Evolutionary conservation across 2,329 filamentous ascomycete genomes (phyloP).

Genomic region (Exophiala dermatitidis): DNA sequence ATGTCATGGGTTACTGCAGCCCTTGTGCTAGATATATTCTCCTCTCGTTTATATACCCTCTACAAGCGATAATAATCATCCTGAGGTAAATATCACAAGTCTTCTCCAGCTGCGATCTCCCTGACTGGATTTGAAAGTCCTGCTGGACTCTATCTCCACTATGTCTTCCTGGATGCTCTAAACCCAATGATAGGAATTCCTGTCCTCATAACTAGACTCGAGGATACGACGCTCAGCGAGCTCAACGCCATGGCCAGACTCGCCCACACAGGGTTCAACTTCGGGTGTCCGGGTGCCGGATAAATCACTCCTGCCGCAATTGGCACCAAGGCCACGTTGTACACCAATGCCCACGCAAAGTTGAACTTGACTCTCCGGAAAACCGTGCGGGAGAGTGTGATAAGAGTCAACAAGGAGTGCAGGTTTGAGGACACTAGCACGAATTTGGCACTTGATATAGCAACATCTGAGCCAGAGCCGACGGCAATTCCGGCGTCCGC

Average conservation of each 20-base stretch:
- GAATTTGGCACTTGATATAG: conserved; percentile 73
- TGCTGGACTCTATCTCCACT: no score
- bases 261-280: conserved; percentile 60
- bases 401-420: conserved; percentile 61
- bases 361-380: conserved; percentile 76
- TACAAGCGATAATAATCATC: no score
- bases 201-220: conserved; percentile 63
- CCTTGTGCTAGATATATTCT: no score
- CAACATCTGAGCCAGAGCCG: conserved; percentile 73
- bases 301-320: conserved; percentile 76
- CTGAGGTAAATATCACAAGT: no score
- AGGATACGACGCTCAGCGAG: conserved; percentile 79
- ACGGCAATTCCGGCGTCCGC: conserved; percentile 80
- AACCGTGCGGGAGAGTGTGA: conserved; percentile 63
- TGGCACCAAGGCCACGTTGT: conserved; percentile 71
- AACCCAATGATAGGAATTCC: no score
- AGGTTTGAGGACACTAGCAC: conserved; percentile 69
- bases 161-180: no score
- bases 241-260: conserved; percentile 87
- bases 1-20: no score
- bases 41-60: no score
- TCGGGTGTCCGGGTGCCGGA: conserved; percentile 40
- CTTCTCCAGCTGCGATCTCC: no score
- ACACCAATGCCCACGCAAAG: conserved; percentile 76
- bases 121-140: no score